phyloP scores from a whole-genome alignment of 129 eudicot species.

The Artemisia argyi region DNA sequence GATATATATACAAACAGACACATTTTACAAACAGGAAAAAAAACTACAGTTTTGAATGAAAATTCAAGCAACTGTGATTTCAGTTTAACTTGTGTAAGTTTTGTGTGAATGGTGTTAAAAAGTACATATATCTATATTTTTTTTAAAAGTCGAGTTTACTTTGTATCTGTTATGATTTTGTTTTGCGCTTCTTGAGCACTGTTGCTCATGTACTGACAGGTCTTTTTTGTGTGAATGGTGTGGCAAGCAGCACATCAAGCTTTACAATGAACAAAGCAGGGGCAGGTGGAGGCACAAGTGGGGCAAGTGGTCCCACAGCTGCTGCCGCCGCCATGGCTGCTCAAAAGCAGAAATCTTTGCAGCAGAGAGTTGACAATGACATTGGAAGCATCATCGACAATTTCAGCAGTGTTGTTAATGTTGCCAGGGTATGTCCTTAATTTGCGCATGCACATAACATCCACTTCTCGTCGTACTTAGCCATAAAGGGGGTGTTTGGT shows the following conservation, averaged over 20 bases:
- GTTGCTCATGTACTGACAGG: not conserved
- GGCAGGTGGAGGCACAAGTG: constrained; percentile 53
- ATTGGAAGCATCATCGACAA: constrained; percentile 84
- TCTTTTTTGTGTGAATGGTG: not conserved
- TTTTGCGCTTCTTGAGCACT: too few relatives aligned
- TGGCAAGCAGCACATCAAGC: constrained; percentile 1
- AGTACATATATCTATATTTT: too few relatives aligned
- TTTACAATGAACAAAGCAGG: constrained; percentile 73
- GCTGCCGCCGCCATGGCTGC: constrained; percentile 51
- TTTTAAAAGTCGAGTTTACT: not conserved
- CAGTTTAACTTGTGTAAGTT: not conserved
- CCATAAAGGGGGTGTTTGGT: not conserved
- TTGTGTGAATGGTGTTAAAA: not conserved
- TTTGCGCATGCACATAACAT: too few relatives aligned
- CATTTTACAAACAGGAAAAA: too few relatives aligned
- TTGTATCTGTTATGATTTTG: too few relatives aligned
- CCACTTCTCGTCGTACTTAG: too few relatives aligned
- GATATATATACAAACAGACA: too few relatives aligned
- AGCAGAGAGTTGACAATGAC: constrained; percentile 82
- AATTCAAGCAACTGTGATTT: not conserved
- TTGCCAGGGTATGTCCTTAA: constrained; percentile 89
- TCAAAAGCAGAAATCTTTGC: constrained; percentile 81
- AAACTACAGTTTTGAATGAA: not conserved
- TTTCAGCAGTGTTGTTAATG: constrained; percentile 74
- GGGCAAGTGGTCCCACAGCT: constrained; percentile 75